phyloP scores from a whole-genome alignment of 169 alveolate genomes.

The Babesia gibsoni region DNA sequence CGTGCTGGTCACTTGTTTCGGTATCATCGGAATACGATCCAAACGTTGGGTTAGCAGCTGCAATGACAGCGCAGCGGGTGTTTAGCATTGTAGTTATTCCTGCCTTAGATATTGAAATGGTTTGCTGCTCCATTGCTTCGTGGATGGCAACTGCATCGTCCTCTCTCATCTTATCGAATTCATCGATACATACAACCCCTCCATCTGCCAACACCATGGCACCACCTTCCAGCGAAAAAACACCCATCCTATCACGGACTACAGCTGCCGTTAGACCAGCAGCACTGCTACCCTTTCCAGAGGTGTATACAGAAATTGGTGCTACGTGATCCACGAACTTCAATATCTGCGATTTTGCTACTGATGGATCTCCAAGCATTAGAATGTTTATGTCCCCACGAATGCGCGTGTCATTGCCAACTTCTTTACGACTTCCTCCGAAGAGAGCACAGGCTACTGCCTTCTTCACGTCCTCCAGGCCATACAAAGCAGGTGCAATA shows the following conservation, averaged over 20 bases:
- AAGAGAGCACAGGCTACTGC: slow-evolving; percentile 97
- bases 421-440: slow-evolving; percentile 96
- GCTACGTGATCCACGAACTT: slow-evolving; percentile 97
- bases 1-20: slow-evolving; percentile 97
- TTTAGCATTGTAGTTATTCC: slow-evolving; percentile 98
- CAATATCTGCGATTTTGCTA: slow-evolving; percentile 96
- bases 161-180: slow-evolving; percentile 99
- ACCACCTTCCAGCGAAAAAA: slow-evolving; percentile 98
- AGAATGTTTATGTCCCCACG: slow-evolving; percentile 95
- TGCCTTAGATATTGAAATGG: slow-evolving; percentile 99
- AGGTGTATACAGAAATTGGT: slow-evolving; percentile 97
- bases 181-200: slow-evolving; percentile 99
- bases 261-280: slow-evolving; percentile 99
- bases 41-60: slow-evolving; percentile 99
- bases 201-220: slow-evolving; percentile 99
- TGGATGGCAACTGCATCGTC: slow-evolving; percentile 99
- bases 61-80: slow-evolving; percentile 96
- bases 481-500: slow-evolving; percentile 97
- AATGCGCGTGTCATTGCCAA: slow-evolving; percentile 94
- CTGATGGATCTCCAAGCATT: slow-evolving; percentile 98
- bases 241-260: slow-evolving; percentile 82
- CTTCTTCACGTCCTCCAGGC: slow-evolving; percentile 93
- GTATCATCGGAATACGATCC: slow-evolving; percentile 96
- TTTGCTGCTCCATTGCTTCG: slow-evolving; percentile 99
- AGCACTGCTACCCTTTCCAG: slow-evolving; percentile 99